Evolutionary conservation across 106 monocot genomes (phyloP).

Genomic region (Acorus calamus): DNA sequence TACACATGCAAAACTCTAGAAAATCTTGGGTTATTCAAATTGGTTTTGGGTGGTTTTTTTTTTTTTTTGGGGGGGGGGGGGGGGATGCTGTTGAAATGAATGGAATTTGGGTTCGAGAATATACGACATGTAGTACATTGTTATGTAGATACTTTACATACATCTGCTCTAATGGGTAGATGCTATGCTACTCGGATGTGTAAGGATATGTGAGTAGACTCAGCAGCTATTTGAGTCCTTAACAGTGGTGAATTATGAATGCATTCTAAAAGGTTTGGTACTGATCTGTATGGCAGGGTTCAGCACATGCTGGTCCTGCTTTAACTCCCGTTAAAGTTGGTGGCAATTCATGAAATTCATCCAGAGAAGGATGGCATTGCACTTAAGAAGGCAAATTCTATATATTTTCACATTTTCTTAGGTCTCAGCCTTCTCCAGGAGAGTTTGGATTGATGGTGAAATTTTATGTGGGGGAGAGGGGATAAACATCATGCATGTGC

Average conservation of each 20-base stretch:
- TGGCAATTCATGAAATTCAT: conserved; percentile 89
- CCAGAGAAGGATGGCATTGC: conserved; percentile 77
- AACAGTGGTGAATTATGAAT: background rate
- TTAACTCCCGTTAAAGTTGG: conserved; percentile 87
- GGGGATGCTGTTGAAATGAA: no score
- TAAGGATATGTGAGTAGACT: no score
- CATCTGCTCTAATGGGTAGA: no score
- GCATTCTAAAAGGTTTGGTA: background rate
- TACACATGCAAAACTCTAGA: no score
- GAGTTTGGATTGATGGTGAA: conserved; percentile 94
- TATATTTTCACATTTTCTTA: background rate
- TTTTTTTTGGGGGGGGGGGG: no score
- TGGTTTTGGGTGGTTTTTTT: no score
- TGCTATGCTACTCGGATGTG: no score
- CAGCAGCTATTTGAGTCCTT: no score
- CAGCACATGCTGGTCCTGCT: conserved; percentile 93
- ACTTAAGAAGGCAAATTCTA: conserved; percentile 59
- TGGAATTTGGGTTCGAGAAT: no score
- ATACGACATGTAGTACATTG: no score
- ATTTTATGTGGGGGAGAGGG: conserved; percentile 88
- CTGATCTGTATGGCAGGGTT: conserved; percentile 42
- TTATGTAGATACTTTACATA: no score
- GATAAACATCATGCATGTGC: conserved; percentile 98
- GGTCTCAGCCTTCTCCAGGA: conserved; percentile 69
- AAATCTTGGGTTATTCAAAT: no score